A percentile compares a stretch with the other conserved stretches of the same genome.
phyloP scores from a whole-genome alignment of 2,329 filamentous ascomycete genomes.

The Penicillium paneum region DNA sequence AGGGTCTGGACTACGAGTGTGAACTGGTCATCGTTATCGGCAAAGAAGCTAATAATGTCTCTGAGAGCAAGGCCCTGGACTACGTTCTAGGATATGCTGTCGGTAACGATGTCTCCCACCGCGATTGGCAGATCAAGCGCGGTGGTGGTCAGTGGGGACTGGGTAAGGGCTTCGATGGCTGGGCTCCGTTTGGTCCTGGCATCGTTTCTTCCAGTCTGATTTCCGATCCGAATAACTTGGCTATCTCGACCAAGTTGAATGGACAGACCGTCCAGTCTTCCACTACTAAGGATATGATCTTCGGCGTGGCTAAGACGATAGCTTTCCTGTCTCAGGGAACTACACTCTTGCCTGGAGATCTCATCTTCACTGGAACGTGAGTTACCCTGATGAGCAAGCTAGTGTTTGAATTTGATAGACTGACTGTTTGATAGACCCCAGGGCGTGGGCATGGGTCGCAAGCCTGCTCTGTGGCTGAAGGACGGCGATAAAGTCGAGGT shows the following conservation, averaged over 20 bases:
- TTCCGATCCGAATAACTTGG: conserved; percentile 40
- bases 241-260: conserved; percentile 49
- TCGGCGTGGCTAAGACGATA: conserved; percentile 47
- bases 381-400: conserved; percentile 16
- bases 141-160: conserved; percentile 68
- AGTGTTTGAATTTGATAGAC: conserved; percentile 33
- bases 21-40: conserved; percentile 73
- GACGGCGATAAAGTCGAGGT: conserved; percentile 70
- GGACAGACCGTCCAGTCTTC: conserved; percentile 49
- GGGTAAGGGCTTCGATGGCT: conserved; percentile 72
- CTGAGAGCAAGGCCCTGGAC: conserved; percentile 63
- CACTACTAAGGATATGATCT: conserved; percentile 50
- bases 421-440: conserved; percentile 59
- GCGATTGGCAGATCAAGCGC: conserved; percentile 69
- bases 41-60: conserved; percentile 62
- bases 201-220: conserved; percentile 59
- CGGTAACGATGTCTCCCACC: conserved; percentile 76
- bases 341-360: conserved; percentile 41
- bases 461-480: conserved; percentile 65
- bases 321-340: conserved; percentile 47
- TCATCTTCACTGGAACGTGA: conserved; percentile 47
- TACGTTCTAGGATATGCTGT: conserved; percentile 73
- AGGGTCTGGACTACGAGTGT: conserved; percentile 75
- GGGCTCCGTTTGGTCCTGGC: conserved; percentile 70
- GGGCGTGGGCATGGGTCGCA: conserved; percentile 68